Evolutionary conservation across 192 early-diverging fungal species (phyloP).

Genomic region (Podila verticillata): DNA sequence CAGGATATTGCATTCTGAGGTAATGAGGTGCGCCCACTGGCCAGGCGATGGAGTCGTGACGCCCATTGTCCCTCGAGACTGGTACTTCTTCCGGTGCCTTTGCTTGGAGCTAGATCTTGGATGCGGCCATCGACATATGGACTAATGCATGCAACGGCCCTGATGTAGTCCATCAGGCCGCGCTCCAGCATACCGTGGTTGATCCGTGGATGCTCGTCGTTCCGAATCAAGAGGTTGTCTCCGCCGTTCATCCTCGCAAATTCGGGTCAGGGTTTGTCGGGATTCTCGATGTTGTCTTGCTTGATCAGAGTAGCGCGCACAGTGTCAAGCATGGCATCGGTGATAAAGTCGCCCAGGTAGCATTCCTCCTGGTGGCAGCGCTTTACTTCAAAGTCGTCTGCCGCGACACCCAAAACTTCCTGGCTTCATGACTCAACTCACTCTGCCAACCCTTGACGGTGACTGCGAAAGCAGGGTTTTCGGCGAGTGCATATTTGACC

Average conservation of each 20-base stretch:
- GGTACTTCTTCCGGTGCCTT: background rate
- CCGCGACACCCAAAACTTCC: constrained; percentile 47
- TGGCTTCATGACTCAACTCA: constrained; percentile 51
- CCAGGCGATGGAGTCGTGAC: background rate
- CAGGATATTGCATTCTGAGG: background rate
- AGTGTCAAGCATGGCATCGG: constrained; percentile 64
- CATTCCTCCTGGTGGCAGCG: constrained; percentile 55
- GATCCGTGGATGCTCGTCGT: constrained; percentile 4
- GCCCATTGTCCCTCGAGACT: background rate
- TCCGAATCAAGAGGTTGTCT: constrained; percentile 37
- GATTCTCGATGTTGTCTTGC: background rate
- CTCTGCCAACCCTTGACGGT: constrained; percentile 51
- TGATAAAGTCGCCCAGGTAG: constrained; percentile 64
- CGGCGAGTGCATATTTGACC: constrained; percentile 55
- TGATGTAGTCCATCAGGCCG: constrained; percentile 37
- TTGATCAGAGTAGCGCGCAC: background rate
- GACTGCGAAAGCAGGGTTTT: constrained; percentile 49
- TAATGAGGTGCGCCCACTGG: background rate
- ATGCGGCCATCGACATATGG: constrained; percentile 27
- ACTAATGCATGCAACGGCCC: background rate
- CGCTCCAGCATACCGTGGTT: constrained; percentile 8
- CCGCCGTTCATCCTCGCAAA: constrained; percentile 61
- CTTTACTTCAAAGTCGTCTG: constrained; percentile 45
- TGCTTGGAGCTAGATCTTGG: constrained; percentile 3
- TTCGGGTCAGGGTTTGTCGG: background rate